A percentile compares a stretch with the other conserved stretches of the same genome.
phyloP scores from a whole-genome alignment of 1,284 basidiomycete genomes.

The Apiotrichum brassicae region DNA sequence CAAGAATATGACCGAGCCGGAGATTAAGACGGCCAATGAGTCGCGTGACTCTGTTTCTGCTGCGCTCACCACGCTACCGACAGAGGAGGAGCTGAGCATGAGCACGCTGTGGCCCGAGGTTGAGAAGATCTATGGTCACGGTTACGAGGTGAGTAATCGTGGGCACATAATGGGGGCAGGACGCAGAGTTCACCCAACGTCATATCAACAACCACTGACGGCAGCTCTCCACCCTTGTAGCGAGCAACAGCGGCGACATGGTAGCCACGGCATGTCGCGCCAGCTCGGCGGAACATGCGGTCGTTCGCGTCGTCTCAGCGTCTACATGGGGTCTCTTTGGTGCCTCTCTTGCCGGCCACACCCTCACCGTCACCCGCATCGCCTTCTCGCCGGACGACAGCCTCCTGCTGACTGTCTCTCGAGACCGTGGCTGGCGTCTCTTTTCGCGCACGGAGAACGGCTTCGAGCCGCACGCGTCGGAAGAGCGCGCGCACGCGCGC shows the following conservation, averaged over 20 bases:
- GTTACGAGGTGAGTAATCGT: constrained; percentile 87
- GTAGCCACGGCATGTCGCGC: constrained; percentile 92
- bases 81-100: constrained; percentile 60
- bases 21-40: constrained; percentile 27
- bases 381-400: constrained; percentile 78
- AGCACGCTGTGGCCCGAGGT: constrained; percentile 93
- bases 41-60: constrained; percentile 44
- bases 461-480: constrained; percentile 57
- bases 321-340: constrained; percentile 60
- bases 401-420: constrained; percentile 72
- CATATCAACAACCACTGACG: background rate
- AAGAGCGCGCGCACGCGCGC: constrained; percentile 78
- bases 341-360: constrained; percentile 58
- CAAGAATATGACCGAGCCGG: constrained; percentile 48
- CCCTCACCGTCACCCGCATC: constrained; percentile 82
- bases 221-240: constrained; percentile 68
- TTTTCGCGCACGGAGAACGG: constrained; percentile 51
- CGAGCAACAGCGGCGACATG: constrained; percentile 61
- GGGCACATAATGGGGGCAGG: no score
- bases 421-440: constrained; percentile 90
- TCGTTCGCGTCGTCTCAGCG: constrained; percentile 75
- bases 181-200: no score
- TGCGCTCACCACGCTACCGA: constrained; percentile 47
- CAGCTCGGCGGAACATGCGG: constrained; percentile 78
- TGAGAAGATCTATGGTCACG: constrained; percentile 96